Evolutionary conservation across 1,284 basidiomycete species (phyloP), one percentile per base, ranked within the genome.

Genomic region (Athelia psychrophila): DNA sequence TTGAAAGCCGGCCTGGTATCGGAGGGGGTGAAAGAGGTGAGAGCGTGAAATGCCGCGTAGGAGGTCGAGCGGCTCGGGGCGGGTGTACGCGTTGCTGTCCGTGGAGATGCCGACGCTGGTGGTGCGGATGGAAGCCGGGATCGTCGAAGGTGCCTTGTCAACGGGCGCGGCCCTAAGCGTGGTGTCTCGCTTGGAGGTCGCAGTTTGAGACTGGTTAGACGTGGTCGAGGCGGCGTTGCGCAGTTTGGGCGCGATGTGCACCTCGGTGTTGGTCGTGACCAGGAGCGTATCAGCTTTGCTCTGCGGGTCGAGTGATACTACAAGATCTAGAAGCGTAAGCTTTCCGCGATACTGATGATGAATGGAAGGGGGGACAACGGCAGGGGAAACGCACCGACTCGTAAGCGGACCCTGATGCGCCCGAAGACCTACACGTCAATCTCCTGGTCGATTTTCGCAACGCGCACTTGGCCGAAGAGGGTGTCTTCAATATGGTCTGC

Each of bases 361-460:
- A 27, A 30, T 48, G 20, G 36, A 47, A 38, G n/a, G n/a, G 33
- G 46, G 13, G 45, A 40, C n/a, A 47, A 23, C 46, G 49, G 46
- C 10, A 62, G n/a, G n/a, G 63, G 32, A 44, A 0, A 64, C 77
- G 55, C 60, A 91, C 95, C 89, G 40, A 98, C 88, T 64, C 79
- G 76, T 54, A 98, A 82, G 38, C 92, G 80, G 20, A 97, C 91
- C 55, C 92, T 79, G 1, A 93, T 96, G 48, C 87, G 79, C 3
- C 93, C 93, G 51, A 91, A 72, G 0, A 97, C 90, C 93, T 95
- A 97, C 6, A 96, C 91, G 58, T 96, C 86, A 16, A 98, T 86
- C 63, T 93, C 90, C 63, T 97, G 92, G 0, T 86, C 88, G 40
- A 87, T 73, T 53, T 84, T 80, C 1, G 90, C 92, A 0, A 94